These are phyloP conservation scores for Ananas comosus DNA, from an alignment of 176 grass and related monocot species.

Conservation along the genomic window DNA sequence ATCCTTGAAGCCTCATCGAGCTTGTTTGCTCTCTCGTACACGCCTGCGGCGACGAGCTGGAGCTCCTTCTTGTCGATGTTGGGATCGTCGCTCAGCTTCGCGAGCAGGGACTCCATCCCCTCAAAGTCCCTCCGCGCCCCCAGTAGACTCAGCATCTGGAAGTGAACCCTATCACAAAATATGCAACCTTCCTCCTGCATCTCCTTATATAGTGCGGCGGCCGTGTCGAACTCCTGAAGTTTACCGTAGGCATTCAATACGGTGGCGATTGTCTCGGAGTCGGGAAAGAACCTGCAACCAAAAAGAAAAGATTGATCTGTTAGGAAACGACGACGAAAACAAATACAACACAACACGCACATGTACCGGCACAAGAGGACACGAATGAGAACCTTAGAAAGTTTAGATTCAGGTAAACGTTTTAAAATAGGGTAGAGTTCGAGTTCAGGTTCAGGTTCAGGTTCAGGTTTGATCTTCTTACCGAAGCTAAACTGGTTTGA, in stretches of 20 bases:
- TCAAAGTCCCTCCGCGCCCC: conserved; percentile 64
- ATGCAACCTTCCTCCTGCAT: conserved; percentile 69
- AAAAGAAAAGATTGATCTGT: no score
- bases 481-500: no score
- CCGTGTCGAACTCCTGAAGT: conserved; percentile 65
- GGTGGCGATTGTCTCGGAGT: conserved; percentile 71
- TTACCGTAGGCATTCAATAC: conserved; percentile 81
- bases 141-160: conserved; percentile 91
- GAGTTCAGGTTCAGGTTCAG: no score
- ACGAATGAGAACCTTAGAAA: no score
- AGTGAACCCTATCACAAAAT: conserved; percentile 84
- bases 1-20: conserved; percentile 59
- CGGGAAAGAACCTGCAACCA: conserved; percentile 28
- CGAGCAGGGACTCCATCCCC: conserved; percentile 46
- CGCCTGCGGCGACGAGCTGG: conserved; percentile 49
- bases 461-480: no score
- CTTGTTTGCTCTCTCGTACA: conserved; percentile 68
- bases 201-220: conserved; percentile 33
- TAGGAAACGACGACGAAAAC: no score
- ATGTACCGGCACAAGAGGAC: no score
- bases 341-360: no score
- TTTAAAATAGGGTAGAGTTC: no score
- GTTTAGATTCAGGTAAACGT: no score
- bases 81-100: conserved; percentile 46
- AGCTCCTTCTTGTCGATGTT: conserved; percentile 83